phyloP scores from a whole-genome alignment of 768 basidiomycete species.

The Pleurotus ostreatus region DNA sequence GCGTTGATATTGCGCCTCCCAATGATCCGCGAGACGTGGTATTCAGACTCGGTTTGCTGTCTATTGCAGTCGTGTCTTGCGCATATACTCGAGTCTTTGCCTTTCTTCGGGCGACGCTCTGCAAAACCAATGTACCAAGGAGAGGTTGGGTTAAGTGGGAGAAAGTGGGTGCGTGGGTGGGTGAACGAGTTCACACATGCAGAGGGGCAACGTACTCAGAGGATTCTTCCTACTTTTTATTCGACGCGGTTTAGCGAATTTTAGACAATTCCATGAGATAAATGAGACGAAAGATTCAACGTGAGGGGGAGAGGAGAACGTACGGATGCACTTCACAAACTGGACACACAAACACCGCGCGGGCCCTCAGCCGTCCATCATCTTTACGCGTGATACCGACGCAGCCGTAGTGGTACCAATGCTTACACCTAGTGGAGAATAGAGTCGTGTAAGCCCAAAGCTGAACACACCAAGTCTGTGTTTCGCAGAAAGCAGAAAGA shows the following conservation, averaged over 20 bases:
- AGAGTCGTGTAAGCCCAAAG: neutral
- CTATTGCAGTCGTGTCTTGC: constrained; percentile 25
- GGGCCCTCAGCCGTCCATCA: constrained; percentile 31
- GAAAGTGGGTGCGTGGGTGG: neutral
- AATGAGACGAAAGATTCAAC: too few relatives aligned
- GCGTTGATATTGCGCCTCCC: constrained; percentile 20
- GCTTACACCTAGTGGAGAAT: constrained; percentile 30
- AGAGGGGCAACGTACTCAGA: constrained; percentile 5
- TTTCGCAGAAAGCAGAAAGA: neutral
- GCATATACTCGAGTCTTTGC: constrained; percentile 14
- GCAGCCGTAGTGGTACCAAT: constrained; percentile 51
- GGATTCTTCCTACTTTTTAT: constrained; percentile 8
- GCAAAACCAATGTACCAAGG: neutral
- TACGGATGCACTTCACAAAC: constrained; percentile 30
- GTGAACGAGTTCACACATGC: too few relatives aligned
- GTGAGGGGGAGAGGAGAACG: constrained; percentile 11
- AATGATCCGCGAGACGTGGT: constrained; percentile 29
- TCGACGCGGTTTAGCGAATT: too few relatives aligned
- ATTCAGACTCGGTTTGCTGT: constrained; percentile 16
- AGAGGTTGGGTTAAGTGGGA: neutral
- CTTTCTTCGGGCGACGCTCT: constrained; percentile 2
- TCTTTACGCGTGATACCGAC: constrained; percentile 29
- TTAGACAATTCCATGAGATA: too few relatives aligned
- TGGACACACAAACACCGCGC: constrained; percentile 36
- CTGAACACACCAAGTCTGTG: neutral